Conservation (phyloP, 805 yeast genomes). For the Kluyveromyces dobzhanskii region DNA sequence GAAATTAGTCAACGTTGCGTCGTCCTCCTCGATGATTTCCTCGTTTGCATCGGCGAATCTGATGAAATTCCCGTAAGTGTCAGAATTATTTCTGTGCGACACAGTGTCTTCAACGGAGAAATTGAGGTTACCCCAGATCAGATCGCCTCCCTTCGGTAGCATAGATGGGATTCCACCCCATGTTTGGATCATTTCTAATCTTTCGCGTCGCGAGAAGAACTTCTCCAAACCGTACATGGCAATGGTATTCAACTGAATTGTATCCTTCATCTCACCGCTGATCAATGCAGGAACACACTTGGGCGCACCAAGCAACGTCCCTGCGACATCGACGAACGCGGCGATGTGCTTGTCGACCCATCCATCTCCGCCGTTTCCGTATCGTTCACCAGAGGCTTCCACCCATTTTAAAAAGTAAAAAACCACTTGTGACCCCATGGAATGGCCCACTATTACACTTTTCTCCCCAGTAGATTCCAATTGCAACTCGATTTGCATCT, state of each 20-base stretch:
- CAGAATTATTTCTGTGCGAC: slow-evolving; percentile 21
- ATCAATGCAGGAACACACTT: slow-evolving; percentile 84
- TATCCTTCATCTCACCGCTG: slow-evolving; percentile 98
- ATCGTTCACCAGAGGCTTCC: slow-evolving; percentile 72
- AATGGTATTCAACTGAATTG: slow-evolving; percentile 84
- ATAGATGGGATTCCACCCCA: slow-evolving; percentile 82
- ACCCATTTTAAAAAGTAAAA: slow-evolving; percentile 94
- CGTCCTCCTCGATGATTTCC: slow-evolving; percentile 31
- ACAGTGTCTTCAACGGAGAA: slow-evolving; percentile 63
- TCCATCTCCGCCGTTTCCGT: slow-evolving; percentile 81
- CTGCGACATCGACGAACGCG: slow-evolving; percentile 79
- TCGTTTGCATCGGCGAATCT: slow-evolving; percentile 36
- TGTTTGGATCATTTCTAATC: slow-evolving; percentile 74
- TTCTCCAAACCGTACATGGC: slow-evolving; percentile 94
- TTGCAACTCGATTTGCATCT: slow-evolving; percentile 60
- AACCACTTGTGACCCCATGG: slow-evolving; percentile 92
- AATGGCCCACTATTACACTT: slow-evolving; percentile 76
- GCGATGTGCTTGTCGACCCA: slow-evolving; percentile 88
- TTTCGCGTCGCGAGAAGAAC: slow-evolving; percentile 82
- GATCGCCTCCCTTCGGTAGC: slow-evolving; percentile 92
- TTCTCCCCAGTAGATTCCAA: slow-evolving; percentile 50
- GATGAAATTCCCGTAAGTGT: slow-evolving; percentile 66
- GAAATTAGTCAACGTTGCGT: slow-evolving; percentile 34
- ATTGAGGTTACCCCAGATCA: slow-evolving; percentile 73
- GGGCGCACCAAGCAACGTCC: slow-evolving; percentile 89